Conservation (phyloP, 768 basidiomycete genomes). For the Russula earlei region DNA sequence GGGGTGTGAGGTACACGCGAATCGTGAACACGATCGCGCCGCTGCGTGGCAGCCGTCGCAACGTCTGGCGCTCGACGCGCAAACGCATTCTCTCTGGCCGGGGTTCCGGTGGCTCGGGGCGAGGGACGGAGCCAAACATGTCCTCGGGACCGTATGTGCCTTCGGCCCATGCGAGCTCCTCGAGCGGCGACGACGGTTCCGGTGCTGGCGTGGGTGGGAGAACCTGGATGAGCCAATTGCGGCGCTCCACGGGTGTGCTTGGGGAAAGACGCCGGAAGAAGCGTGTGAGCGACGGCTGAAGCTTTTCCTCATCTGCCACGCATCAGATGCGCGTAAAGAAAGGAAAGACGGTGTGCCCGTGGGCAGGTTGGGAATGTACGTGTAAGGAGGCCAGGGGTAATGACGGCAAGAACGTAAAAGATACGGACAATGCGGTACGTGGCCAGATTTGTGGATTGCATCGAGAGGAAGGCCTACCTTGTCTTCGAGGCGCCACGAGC, state of each 20-base stretch:
- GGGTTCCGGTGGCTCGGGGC: neutral
- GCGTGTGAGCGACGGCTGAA: slow-evolving; percentile 43
- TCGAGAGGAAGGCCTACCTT: slow-evolving; percentile 66
- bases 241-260: slow-evolving; percentile 56
- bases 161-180: slow-evolving; percentile 56
- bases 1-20: slow-evolving; percentile 47
- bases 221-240: slow-evolving; percentile 51
- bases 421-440: slow-evolving; percentile 61
- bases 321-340: neutral
- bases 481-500: slow-evolving; percentile 68
- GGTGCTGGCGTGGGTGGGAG: slow-evolving; percentile 23
- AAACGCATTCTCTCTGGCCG: slow-evolving; percentile 40
- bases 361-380: too few species aligned
- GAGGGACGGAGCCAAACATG: neutral
- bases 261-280: slow-evolving; percentile 60
- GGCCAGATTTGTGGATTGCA: slow-evolving; percentile 60
- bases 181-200: slow-evolving; percentile 29
- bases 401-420: neutral
- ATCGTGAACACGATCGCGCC: slow-evolving; percentile 60
- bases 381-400: neutral
- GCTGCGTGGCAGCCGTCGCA: slow-evolving; percentile 27
- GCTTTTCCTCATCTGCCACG: slow-evolving; percentile 44
- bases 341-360: too few species aligned
- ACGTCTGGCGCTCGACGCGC: slow-evolving; percentile 51
- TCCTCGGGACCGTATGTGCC: slow-evolving; percentile 37